Conservation (phyloP, 148 eudicot genomes). For the Rhododendron ovatum region DNA sequence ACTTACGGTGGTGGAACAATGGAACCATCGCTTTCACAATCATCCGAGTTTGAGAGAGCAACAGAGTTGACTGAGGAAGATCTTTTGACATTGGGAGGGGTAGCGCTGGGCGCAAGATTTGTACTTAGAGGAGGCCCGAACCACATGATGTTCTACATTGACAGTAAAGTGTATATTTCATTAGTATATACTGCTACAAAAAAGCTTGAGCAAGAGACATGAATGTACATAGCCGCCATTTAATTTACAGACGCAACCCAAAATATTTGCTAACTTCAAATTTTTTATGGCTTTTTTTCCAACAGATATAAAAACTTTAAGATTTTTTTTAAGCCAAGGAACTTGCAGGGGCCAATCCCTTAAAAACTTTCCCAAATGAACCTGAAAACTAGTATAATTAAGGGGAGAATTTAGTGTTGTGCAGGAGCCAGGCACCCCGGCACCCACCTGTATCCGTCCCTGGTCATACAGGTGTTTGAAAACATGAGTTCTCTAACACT, state of each 20-base stretch:
- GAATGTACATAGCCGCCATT: background rate
- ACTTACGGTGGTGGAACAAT: constrained; percentile 87
- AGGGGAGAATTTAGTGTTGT: background rate
- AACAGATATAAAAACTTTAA: background rate
- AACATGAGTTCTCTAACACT: constrained; percentile 56
- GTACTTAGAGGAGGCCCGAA: background rate
- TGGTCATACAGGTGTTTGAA: constrained; percentile 34
- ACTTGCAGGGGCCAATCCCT: background rate
- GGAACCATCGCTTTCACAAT: constrained; percentile 87
- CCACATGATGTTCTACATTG: background rate
- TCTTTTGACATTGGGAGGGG: constrained; percentile 52
- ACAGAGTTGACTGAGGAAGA: constrained; percentile 54
- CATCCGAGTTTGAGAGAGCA: constrained; percentile 62
- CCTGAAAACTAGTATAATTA: background rate
- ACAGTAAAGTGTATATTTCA: background rate
- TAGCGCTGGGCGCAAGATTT: background rate
- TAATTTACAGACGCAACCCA: background rate
- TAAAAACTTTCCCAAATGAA: background rate
- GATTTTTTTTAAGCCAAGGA: background rate
- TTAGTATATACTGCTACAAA: background rate
- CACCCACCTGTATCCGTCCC: background rate
- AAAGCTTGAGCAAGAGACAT: background rate
- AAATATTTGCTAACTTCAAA: background rate
- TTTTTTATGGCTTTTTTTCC: background rate
- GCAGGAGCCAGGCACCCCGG: background rate